Percentiles rank a stretch among this genome's conserved stretches.
phyloP scores from a whole-genome alignment of 2,329 filamentous ascomycete species.

The Furcasterigmium sp. region DNA sequence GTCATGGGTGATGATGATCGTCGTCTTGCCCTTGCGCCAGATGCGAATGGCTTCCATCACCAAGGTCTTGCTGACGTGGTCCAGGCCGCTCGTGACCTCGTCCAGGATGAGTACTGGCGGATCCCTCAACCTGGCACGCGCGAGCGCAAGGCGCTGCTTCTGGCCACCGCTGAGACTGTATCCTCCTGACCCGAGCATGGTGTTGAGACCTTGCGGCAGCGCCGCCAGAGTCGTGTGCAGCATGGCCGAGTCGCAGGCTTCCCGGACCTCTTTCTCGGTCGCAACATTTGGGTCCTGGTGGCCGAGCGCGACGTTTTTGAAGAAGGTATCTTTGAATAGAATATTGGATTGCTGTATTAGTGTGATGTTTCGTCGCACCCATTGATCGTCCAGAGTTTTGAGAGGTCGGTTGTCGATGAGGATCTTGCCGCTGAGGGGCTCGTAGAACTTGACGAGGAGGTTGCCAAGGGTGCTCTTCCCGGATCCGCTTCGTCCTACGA shows the following conservation, averaged over 20 bases:
- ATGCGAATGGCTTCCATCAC: slow-evolving; percentile 70
- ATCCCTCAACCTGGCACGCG: slow-evolving; percentile 71
- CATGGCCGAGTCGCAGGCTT: slow-evolving; percentile 61
- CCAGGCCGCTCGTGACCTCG: slow-evolving; percentile 81
- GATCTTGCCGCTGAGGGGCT: slow-evolving; percentile 59
- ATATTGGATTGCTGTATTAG: slow-evolving; percentile 78
- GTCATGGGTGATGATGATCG: slow-evolving; percentile 91
- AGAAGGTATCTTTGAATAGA: slow-evolving; percentile 77
- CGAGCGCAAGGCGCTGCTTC: slow-evolving; percentile 74
- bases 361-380: slow-evolving; percentile 73
- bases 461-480: slow-evolving; percentile 88
- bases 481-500: slow-evolving; percentile 83
- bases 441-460: slow-evolving; percentile 74
- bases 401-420: slow-evolving; percentile 62
- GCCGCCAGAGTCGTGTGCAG: slow-evolving; percentile 61
- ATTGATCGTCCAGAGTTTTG: slow-evolving; percentile 56
- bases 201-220: slow-evolving; percentile 68
- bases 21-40: slow-evolving; percentile 79
- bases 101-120: slow-evolving; percentile 80
- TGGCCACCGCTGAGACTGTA: slow-evolving; percentile 78
- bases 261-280: slow-evolving; percentile 48
- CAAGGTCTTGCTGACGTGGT: slow-evolving; percentile 61
- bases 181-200: slow-evolving; percentile 64
- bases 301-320: slow-evolving; percentile 74
- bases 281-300: slow-evolving; percentile 41